phyloP scores from a whole-genome alignment of 495 filamentous ascomycete species.

The Talaromyces borbonicus region DNA sequence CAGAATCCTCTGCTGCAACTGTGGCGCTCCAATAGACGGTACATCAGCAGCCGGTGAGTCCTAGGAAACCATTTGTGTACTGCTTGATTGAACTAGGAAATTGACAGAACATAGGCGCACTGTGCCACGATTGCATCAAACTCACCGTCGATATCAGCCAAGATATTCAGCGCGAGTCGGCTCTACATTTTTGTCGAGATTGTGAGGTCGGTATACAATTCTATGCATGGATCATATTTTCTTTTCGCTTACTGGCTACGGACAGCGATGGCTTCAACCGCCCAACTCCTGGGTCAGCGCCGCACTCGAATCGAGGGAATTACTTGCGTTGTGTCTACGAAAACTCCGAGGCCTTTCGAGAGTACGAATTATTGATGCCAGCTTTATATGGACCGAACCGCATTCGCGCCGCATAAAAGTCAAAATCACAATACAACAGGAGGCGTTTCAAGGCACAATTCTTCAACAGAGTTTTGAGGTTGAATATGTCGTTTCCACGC shows the following conservation, averaged over 20 bases:
- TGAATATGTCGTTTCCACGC: conserved; percentile 74
- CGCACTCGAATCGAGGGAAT: conserved; percentile 72
- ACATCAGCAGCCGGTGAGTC: conserved; percentile 58
- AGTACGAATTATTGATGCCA: conserved; percentile 87
- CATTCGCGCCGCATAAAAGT: conserved; percentile 84
- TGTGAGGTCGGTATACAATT: conserved; percentile 47
- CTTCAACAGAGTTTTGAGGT: conserved; percentile 94
- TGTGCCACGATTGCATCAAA: conserved; percentile 91
- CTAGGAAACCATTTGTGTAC: neutral
- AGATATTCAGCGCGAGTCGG: conserved; percentile 79
- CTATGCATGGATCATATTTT: neutral
- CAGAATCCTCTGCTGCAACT: conserved; percentile 92
- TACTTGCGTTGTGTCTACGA: conserved; percentile 80
- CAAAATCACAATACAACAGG: conserved; percentile 84
- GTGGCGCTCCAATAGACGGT: conserved; percentile 86
- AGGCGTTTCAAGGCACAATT: conserved; percentile 62
- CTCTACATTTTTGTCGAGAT: conserved; percentile 75
- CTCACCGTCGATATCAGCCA: conserved; percentile 87
- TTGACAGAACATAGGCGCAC: conserved; percentile 34
- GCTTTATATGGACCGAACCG: conserved; percentile 97
- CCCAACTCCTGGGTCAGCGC: conserved; percentile 78
- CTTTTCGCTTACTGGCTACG: too few relatives aligned
- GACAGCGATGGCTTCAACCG: conserved; percentile 71
- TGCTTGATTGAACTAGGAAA: neutral
- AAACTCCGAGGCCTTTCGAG: conserved; percentile 72